Percentiles rank a stretch among this genome's conserved stretches.
These are phyloP conservation scores for Seminavis robusta DNA, from an alignment of 108 stramenopile genomes.

Conservation along the genomic window DNA sequence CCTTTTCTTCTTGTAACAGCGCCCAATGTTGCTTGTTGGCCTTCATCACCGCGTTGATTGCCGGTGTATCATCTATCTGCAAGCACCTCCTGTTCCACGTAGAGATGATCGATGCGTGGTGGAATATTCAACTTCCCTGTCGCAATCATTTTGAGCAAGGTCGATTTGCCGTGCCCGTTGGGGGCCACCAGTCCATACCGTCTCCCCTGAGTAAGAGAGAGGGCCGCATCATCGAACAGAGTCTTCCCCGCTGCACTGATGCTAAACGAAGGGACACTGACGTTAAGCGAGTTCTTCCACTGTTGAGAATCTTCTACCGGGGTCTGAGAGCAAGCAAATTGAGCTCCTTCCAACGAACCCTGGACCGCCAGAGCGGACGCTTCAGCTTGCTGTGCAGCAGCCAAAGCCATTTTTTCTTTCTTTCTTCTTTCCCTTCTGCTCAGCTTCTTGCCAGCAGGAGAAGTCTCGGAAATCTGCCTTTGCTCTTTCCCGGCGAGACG, in stretches of 20 bases:
- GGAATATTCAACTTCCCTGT: slow-evolving; percentile 92
- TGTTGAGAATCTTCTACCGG: slow-evolving; percentile 92
- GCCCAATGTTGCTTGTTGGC: slow-evolving; percentile 93
- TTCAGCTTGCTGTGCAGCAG: slow-evolving; percentile 69
- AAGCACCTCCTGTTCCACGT: slow-evolving; percentile 99
- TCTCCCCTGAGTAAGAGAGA: slow-evolving; percentile 56
- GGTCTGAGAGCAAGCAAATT: slow-evolving; percentile 96
- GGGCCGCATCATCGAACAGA: slow-evolving; percentile 65
- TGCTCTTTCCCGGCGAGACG: too few relatives aligned
- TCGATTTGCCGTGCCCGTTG: slow-evolving; percentile 90
- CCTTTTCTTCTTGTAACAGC: slow-evolving; percentile 93
- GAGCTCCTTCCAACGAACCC: slow-evolving; percentile 86
- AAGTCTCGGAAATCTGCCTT: too few relatives aligned
- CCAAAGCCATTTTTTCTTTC: slow-evolving; percentile 71
- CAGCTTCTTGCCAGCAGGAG: slow-evolving; percentile 93
- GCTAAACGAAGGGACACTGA: slow-evolving; percentile 92
- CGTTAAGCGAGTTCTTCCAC: slow-evolving; percentile 95
- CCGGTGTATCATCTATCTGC: slow-evolving; percentile 95
- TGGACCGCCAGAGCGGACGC: slow-evolving; percentile 76
- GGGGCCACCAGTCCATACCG: slow-evolving; percentile 88
- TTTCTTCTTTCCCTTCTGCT: slow-evolving; percentile 92
- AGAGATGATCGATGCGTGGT: slow-evolving; percentile 94
- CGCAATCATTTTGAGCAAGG: slow-evolving; percentile 94
- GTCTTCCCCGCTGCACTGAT: slow-evolving; percentile 88
- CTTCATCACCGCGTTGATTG: slow-evolving; percentile 95